Evolutionary conservation across 2,329 filamentous ascomycete species (phyloP).

Genomic region (Cadophora sp.): DNA sequence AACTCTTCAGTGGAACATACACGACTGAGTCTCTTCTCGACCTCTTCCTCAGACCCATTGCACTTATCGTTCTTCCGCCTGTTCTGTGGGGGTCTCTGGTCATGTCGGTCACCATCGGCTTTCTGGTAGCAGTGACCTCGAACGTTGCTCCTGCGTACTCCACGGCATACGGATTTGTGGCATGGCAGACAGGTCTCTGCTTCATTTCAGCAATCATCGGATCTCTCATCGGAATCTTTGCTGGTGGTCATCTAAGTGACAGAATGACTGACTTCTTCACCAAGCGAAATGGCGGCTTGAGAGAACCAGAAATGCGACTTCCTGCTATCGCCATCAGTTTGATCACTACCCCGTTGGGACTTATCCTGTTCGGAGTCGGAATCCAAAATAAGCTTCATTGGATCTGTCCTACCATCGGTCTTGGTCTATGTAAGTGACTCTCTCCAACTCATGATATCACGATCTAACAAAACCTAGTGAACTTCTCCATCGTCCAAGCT

Average conservation of each 20-base stretch:
- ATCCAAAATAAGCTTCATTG: not conserved
- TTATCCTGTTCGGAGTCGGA: not conserved
- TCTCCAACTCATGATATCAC: not conserved
- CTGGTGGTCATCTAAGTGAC: conserved; percentile 26
- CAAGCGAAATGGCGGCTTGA: not conserved
- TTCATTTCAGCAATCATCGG: conserved; percentile 34
- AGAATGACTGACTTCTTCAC: not conserved
- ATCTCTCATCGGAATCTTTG: conserved; percentile 30
- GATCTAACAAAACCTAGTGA: not conserved
- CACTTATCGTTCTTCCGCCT: not conserved
- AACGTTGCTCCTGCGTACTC: not conserved
- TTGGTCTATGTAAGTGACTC: not conserved
- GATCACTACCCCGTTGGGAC: not conserved
- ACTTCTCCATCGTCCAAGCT: not conserved
- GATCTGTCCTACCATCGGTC: not conserved
- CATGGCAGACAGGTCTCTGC: conserved; percentile 26
- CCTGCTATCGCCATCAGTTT: not conserved
- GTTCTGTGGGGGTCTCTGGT: not conserved
- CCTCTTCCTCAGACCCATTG: not conserved
- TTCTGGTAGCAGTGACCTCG: not conserved
- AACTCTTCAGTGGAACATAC: not conserved
- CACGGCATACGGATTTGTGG: not conserved
- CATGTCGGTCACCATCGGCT: not conserved
- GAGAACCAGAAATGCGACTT: not conserved
- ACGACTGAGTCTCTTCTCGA: not conserved